Base-by-base conservation (phyloP, 1,139 yeast species). In the Zygosaccharomyces sapae region DNA sequence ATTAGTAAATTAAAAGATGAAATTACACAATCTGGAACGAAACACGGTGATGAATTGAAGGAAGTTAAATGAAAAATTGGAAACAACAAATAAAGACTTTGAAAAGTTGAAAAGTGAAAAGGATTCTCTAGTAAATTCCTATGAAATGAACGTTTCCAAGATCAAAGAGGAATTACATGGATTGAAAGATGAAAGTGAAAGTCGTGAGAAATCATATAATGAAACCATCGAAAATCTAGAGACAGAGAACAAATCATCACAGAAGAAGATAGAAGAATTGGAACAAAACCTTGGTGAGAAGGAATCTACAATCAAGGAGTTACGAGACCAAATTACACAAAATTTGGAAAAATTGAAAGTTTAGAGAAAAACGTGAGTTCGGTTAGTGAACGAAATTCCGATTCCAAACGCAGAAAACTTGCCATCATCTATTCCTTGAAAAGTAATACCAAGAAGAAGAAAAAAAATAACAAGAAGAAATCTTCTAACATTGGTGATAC, bases 401-500 rank as follows among this genome's bases (percentile, higher is more conserved):
- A 27, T 36, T 20, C 4, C 33, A 25, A 46, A 31, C 8, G 10
- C 22, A 8, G 45, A 41, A 19, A 25, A 16, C 1, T 47, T 33
- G 13, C 30, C 12, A 35, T 33, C 31, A 34, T 43, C 25, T 38
- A 9, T 6, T 3, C 36, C 41, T 41, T 47, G 13, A 50, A 42
- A 25, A 46, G 35, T 12, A 46, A 29, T 16, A 48, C 47, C 7
- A 58, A 55, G 37, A 52, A 52, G 36, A 59, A 53, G 20, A 54
- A 52, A 20, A 56, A 55, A 50, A 48, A 45, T 8, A 52, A 47
- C 25, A 56, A 54, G 46, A 53, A 50, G 43, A 6, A 6, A 6
- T 54, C 54, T 31, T 18, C 30, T 4, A 27, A 31, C 1, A 42
- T 43, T 5, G 47, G 48, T 13, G 65, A 60, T 19, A 34, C 57